These are phyloP conservation scores for Houttuynia cordata DNA, from an alignment of 164 flowering plant species.

Conservation along the genomic window DNA sequence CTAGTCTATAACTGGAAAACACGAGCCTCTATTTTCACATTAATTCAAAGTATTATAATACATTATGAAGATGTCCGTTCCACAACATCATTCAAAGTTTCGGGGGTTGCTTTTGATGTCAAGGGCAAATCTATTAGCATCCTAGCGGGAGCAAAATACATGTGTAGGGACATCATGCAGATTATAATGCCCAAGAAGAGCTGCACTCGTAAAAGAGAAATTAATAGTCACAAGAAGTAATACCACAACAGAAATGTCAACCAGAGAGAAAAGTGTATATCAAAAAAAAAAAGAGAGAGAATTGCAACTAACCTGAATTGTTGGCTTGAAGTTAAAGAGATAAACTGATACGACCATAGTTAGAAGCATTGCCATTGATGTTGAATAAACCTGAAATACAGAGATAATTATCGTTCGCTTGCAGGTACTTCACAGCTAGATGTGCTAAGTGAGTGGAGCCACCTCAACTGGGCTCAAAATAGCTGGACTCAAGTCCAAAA, in stretches of 20 bases:
- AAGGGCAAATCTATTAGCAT: slow-evolving; percentile 58
- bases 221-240: not conserved
- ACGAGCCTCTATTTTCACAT: not conserved
- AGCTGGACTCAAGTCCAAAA: too few relatives aligned
- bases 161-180: slow-evolving; percentile 92
- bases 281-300: not conserved
- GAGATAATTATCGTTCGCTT: too few relatives aligned
- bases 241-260: not conserved
- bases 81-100: slow-evolving; percentile 27
- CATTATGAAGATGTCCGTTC: slow-evolving; percentile 40
- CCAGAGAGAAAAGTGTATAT: not conserved
- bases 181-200: slow-evolving; percentile 86
- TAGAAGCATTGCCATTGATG: slow-evolving; percentile 97
- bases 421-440: too few relatives aligned
- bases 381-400: slow-evolving; percentile 87
- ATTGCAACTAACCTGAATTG: slow-evolving; percentile 52
- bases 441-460: too few relatives aligned
- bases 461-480: too few relatives aligned
- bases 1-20: not conserved
- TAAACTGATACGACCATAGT: slow-evolving; percentile 73
- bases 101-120: slow-evolving; percentile 28
- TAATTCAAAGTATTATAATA: not conserved
- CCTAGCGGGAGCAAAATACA: slow-evolving; percentile 86
- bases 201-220: slow-evolving; percentile 29
- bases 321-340: slow-evolving; percentile 76